phyloP scores from a whole-genome alignment of 2,329 filamentous ascomycete species.

The Cadophora malorum region DNA sequence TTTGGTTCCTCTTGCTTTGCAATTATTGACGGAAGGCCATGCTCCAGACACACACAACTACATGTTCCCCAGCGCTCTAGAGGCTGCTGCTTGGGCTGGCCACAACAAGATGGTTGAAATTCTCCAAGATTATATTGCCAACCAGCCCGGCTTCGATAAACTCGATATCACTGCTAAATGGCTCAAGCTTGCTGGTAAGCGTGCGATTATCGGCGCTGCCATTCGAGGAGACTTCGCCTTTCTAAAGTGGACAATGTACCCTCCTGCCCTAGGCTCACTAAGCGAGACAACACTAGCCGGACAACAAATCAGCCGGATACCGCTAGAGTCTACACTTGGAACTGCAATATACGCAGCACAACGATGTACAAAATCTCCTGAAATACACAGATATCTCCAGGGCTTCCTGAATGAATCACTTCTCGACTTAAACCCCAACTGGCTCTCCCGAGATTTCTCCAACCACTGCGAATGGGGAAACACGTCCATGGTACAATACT shows the following conservation, averaged over 20 bases:
- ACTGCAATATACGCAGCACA: not conserved
- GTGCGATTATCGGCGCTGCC: not conserved
- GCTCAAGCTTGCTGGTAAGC: not conserved
- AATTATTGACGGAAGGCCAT: slow-evolving; percentile 1
- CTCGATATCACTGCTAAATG: not conserved
- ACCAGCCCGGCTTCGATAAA: not conserved
- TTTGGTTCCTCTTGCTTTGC: not conserved
- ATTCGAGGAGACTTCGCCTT: not conserved
- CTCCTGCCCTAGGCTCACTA: not conserved
- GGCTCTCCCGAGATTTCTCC: not conserved
- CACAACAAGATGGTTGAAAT: not conserved
- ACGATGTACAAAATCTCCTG: not conserved
- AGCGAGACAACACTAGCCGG: not conserved
- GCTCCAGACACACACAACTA: slow-evolving; percentile 13
- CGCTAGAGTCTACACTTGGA: not conserved
- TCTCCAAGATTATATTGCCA: not conserved
- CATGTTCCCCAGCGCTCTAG: slow-evolving; percentile 25
- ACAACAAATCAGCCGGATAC: not conserved
- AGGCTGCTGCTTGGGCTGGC: slow-evolving; percentile 25
- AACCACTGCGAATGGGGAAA: slow-evolving; percentile 13
- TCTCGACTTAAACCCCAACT: not conserved
- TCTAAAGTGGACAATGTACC: not conserved
- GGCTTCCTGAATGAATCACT: not conserved
- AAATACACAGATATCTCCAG: not conserved
- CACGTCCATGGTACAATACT: slow-evolving; percentile 2